Evolutionary conservation across 2,329 filamentous ascomycete species (phyloP), one percentile per base, ranked within the genome.

Genomic region (Fusarium sp.): DNA sequence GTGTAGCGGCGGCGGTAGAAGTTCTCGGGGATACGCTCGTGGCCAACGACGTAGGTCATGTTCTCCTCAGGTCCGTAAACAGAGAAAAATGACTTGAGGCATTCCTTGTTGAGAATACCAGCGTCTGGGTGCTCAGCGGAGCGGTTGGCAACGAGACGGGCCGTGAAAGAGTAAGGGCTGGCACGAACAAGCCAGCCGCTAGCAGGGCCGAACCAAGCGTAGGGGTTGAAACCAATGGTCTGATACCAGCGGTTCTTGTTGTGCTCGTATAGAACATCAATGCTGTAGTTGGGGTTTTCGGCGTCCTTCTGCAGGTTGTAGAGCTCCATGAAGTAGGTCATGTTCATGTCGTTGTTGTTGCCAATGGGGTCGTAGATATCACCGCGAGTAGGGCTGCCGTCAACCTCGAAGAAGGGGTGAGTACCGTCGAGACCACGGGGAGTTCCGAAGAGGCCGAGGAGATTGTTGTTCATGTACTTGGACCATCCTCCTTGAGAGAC

Each of bases 361-460:
- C 86, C 85, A 4, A 83, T 86, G 6, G 73, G 57, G 17, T 82
- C 74, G 76, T 89, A 89, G 1, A 90, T 78, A 65, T 89, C 88
- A 41, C 85, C 83, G 6, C 88, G 84, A 1, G 87, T 88, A 50
- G 84, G 83, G 48, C 87, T 89, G 1, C 82, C 85, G 77, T 90
- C 88, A 1, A 84, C 81, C 80, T 90, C 88, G 74, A 89, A 86
- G 62, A 86, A 85, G 77, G 89, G 89, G 77, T 90, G 88, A 7
- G 85, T 85, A n/a, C 85, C 85, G 20, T 79, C 79, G 5, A 89
- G 81, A 10, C 87, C 87, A 47, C 84, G 83, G 0, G 86, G 86
- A 22, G 81, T 81, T 26, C 76, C 76, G 1, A 87, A 77, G 7
- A 87, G 79, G 3, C 86, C 85, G 3, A 83, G 68, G 0, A 87